Base-by-base conservation (phyloP, 1,139 yeast species). In the Zygoascus meyerae region DNA sequence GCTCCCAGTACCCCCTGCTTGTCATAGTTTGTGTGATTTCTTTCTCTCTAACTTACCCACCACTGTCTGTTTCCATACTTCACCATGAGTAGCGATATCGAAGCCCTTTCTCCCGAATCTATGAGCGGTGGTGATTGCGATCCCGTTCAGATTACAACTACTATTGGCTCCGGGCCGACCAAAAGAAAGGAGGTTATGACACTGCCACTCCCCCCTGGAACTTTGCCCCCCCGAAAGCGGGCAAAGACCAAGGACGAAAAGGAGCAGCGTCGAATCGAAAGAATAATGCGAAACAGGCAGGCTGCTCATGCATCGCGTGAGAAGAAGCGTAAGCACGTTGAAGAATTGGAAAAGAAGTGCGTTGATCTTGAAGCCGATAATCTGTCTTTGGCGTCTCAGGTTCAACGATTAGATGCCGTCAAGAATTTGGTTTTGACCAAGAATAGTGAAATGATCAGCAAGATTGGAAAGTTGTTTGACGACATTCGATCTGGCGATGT, bases 301-400 rank as follows among this genome's bases (percentile, higher is more conserved):
- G 97, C 98, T 18, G 98, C 98, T 40, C 97, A 92, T 65, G 95
- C 95, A 42, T 86, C 95, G 30, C 79, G 98, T 55, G 98, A 92
- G 64, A 90, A 90, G 79, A 92, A 92, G 77, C 79, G 97, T 63
- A 80, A 82, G 63, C 95, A 90, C 64, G 84, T 92, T 52, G 95
- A 89, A 66, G 81, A 80, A 55, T 74, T 92, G 57, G 97, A 92
- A 69, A 66, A 73, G 46, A 56, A 54, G 52, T 66, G 70, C 49
- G 57, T 56, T 14, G 49, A 47, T 10, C 55, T 68, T 44, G 52
- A 56, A 32, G 40, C 57, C 2, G 64, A 63, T 45, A 66, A 65
- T 48, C 56, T 50, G 11, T 51, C 50, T 29, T 60, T 68, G 15
- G 55, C 51, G 41, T 14, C 15, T 34, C 33, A 31, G 15, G 44